Base-by-base conservation (phyloP, 2,329 filamentous ascomycete genomes). In the Ophiosphaerella narmari region DNA sequence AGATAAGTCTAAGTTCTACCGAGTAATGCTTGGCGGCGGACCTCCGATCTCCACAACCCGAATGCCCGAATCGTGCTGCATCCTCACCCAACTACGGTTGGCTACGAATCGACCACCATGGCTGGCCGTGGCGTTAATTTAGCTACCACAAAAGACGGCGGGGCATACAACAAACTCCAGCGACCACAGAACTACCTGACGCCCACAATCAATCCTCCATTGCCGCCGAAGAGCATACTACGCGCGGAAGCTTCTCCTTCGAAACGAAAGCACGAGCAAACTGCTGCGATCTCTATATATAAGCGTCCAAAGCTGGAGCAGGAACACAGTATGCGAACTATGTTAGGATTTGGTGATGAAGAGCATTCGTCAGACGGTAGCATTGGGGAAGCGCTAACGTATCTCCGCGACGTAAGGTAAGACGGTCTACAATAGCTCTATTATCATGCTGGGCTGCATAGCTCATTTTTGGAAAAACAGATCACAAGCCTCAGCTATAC, bases 401-500 rank as follows among this genome's bases (percentile, higher is more conserved):
- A 73, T 54, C 63, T 74, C 16, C 62, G 63, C 24, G 64, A 61
- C 48, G 71, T 73, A 38, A 66, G 69, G 70, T 72, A 46, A 57
- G 55, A 50, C 34, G 26, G 21, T 12, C 14, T 7, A 13, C 31
- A 31, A 12, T 21, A 3, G 18, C n/a, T 32, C 26, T 29, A 11
- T 29, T 29, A 18, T 39, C 43, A 26, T 16, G 14, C 14, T 29
- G 14, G 21, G 29, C 18, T 32, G 8, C 47, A 16, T 50, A 43
- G 45, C 57, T 62, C 23, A 65, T 53, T 54, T 42, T 43, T 50
- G 16, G 16, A 36, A 54, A 48, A 57, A 51, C 74, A 94, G 90
- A 76, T 81, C 84, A 59, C 86, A 95, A 82, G 90, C 90, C n/a
- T 84, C 78, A 52, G 75, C 79, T 8, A 87, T 95, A 31, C 90